A percentile compares a stretch with the other conserved stretches of the same genome.
phyloP scores from a whole-genome alignment of 75 land plant species.

The Sequoia sempervirens region DNA sequence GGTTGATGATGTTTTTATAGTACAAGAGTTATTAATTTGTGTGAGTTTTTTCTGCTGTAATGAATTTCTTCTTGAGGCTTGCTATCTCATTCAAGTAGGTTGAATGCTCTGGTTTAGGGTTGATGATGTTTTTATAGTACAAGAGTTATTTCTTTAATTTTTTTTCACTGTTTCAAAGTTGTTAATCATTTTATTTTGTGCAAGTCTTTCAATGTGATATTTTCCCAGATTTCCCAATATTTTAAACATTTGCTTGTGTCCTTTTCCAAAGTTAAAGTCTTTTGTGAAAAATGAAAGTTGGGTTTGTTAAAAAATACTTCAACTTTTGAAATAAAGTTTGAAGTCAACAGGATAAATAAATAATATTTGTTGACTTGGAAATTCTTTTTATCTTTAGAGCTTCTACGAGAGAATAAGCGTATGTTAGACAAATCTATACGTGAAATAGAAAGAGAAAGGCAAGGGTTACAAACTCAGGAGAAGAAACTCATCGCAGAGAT shows the following conservation, averaged over 20 bases:
- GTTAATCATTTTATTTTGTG: background rate
- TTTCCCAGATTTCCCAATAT: background rate
- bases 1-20: background rate
- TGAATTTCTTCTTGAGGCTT: background rate
- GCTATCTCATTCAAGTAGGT: background rate
- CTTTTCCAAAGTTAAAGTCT: too few species aligned
- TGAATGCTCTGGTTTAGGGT: background rate
- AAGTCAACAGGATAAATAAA: background rate
- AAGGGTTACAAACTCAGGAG: slow-evolving; percentile 79
- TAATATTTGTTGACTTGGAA: background rate
- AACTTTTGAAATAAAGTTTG: background rate
- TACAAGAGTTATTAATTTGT: too few species aligned
- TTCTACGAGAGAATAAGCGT: slow-evolving; percentile 94
- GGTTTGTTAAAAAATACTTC: background rate
- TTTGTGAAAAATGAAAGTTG: background rate
- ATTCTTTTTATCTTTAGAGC: slow-evolving; percentile 38
- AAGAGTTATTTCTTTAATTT: too few species aligned
- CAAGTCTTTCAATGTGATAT: background rate
- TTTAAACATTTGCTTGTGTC: too few species aligned
- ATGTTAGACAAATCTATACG: slow-evolving; percentile 95
- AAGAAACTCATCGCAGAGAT: slow-evolving; percentile 94
- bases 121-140: background rate
- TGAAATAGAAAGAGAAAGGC: slow-evolving; percentile 92
- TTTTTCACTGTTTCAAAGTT: background rate
- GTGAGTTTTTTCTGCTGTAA: background rate